Percentiles rank a stretch among this genome's conserved stretches.
These are phyloP conservation scores for Brassica nigra DNA, from an alignment of 345 rosid genomes.

Conservation along the genomic window DNA sequence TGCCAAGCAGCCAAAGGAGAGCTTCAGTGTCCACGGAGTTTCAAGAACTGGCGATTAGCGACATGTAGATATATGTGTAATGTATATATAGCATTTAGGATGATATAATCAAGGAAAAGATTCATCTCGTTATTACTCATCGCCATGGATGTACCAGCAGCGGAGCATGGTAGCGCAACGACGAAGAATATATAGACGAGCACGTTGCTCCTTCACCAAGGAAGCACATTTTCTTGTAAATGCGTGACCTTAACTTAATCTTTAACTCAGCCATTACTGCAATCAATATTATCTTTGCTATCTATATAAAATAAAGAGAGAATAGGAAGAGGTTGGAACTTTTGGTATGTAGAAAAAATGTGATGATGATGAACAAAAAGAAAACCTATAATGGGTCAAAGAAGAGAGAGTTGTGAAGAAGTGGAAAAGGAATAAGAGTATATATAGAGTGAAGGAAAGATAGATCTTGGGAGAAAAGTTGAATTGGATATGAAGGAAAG, in stretches of 20 bases:
- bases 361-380: constrained; percentile 10
- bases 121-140: constrained; percentile 42
- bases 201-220: constrained; percentile 64
- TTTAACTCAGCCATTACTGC: constrained; percentile 50
- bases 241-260: constrained; percentile 47
- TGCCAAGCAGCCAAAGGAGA: constrained; percentile 31
- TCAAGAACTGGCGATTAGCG: constrained; percentile 15
- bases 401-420: constrained; percentile 28
- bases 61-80: not conserved
- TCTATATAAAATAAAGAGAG: not conserved
- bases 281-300: not conserved
- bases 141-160: constrained; percentile 69
- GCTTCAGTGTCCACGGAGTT: constrained; percentile 15
- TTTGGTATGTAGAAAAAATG: constrained; percentile 5
- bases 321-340: constrained; percentile 12
- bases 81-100: constrained; percentile 2
- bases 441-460: constrained; percentile 30
- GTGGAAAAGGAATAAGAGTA: constrained; percentile 4
- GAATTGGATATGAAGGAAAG: constrained; percentile 37
- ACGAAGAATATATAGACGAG: constrained; percentile 68
- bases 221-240: constrained; percentile 70
- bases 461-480: constrained; percentile 26
- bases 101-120: constrained; percentile 9
- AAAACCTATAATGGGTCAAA: constrained; percentile 26
- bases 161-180: constrained; percentile 84